A percentile compares a stretch with the other conserved stretches of the same genome.
phyloP scores from a whole-genome alignment of 495 filamentous ascomycete species.

The Aspergillus cavernicola region DNA sequence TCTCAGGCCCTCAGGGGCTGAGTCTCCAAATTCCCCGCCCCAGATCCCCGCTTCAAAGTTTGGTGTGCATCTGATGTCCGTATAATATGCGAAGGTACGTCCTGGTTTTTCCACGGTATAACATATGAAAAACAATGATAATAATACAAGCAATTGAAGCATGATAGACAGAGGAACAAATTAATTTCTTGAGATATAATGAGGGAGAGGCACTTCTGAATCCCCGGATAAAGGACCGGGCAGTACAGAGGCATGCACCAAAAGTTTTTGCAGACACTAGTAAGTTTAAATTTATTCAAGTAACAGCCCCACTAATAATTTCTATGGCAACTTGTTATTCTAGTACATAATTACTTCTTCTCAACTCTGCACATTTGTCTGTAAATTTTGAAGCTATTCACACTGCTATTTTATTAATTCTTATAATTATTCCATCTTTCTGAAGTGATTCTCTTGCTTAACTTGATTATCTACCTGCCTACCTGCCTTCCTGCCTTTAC shows the following conservation, averaged over 20 bases:
- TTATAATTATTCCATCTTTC: not conserved
- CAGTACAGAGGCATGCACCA: not conserved
- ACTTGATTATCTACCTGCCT: not conserved
- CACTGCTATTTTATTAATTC: not conserved
- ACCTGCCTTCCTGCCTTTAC: not conserved
- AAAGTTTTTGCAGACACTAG: not conserved
- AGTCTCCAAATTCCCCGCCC: too few relatives aligned
- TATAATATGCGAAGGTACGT: too few relatives aligned
- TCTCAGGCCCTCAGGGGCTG: too few relatives aligned
- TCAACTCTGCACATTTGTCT: not conserved
- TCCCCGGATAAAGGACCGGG: too few relatives aligned
- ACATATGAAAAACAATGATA: too few relatives aligned
- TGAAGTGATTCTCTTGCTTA: not conserved
- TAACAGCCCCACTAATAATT: not conserved
- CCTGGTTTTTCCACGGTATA: too few relatives aligned
- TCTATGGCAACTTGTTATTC: not conserved
- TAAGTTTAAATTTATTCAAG: not conserved
- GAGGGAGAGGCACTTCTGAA: too few relatives aligned
- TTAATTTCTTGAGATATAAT: too few relatives aligned
- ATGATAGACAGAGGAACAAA: too few relatives aligned
- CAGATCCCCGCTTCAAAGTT: too few relatives aligned
- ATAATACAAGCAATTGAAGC: too few relatives aligned
- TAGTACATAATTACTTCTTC: not conserved
- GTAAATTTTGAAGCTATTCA: not conserved
- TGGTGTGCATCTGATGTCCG: too few relatives aligned